Conservation (phyloP, 225 moss, liverwort and hornwort species). For the Physcomitrium patens region DNA sequence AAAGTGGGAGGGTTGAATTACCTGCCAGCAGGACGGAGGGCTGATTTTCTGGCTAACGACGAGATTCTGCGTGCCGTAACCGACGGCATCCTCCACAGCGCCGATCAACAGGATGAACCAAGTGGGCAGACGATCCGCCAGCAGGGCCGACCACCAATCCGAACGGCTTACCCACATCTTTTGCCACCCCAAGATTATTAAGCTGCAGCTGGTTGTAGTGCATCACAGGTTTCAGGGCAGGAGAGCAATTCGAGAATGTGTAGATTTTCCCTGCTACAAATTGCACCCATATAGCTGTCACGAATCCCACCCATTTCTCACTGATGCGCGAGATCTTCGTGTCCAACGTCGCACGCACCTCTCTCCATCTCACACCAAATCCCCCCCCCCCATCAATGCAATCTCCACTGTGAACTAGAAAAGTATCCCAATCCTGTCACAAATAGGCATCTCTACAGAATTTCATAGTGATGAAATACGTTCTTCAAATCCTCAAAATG, state of each 20-base stretch:
- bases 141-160: conserved; percentile 75
- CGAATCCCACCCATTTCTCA: conserved; percentile 81
- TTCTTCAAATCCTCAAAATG: no score
- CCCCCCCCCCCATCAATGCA: neutral
- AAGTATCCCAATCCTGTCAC: neutral
- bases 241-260: conserved; percentile 77
- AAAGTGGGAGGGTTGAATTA: neutral
- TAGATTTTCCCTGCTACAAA: conserved; percentile 77
- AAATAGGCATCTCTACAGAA: no score
- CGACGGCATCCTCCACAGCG: conserved; percentile 70
- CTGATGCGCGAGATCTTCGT: conserved; percentile 45
- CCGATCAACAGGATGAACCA: conserved; percentile 84
- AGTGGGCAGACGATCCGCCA: conserved; percentile 73
- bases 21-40: conserved; percentile 82
- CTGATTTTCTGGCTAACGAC: conserved; percentile 61
- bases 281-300: conserved; percentile 91
- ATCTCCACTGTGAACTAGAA: neutral
- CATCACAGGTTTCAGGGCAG: conserved; percentile 66
- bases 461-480: no score
- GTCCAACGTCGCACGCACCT: conserved; percentile 24
- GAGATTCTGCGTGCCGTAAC: conserved; percentile 76
- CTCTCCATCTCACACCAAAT: neutral
- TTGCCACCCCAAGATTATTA: conserved; percentile 88
- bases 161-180: conserved; percentile 87
- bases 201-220: conserved; percentile 79